A percentile compares a stretch with the other conserved stretches of the same genome.
phyloP scores from a whole-genome alignment of 148 eudicot genomes.

The Limonium bicolor region DNA sequence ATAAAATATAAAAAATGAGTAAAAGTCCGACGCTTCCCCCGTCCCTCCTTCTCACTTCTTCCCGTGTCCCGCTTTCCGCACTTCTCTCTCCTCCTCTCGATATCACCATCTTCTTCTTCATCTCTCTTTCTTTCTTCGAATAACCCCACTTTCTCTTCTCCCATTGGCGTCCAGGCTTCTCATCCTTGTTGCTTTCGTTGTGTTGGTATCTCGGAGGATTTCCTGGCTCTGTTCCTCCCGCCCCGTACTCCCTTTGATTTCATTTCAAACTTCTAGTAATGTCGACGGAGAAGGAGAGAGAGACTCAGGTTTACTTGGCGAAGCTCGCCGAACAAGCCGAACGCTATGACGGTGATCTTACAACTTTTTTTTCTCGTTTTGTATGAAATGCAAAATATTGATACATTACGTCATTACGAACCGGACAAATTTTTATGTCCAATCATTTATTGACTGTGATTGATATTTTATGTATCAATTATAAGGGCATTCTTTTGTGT shows the following conservation, averaged over 20 bases:
- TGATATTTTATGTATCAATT: no score
- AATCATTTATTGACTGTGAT: no score
- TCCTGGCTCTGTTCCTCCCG: neutral
- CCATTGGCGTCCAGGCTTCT: neutral
- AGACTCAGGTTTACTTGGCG: constrained; percentile 59
- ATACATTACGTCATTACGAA: no score
- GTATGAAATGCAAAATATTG: no score
- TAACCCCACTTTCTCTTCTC: neutral
- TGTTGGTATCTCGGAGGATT: neutral
- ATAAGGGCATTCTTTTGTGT: no score
- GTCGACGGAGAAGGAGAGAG: constrained; percentile 73
- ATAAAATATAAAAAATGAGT: no score
- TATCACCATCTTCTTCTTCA: neutral
- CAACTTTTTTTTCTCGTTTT: no score
- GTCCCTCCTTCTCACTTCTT: no score
- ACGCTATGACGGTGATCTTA: constrained; percentile 83
- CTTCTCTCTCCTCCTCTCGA: constrained; percentile 3
- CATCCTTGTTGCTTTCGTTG: neutral
- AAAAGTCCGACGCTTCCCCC: neutral
- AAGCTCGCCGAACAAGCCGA: constrained; percentile 86
- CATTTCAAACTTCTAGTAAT: constrained; percentile 17
- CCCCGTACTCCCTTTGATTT: neutral
- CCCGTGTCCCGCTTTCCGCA: no score
- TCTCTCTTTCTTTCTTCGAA: neutral
- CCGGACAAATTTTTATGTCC: no score